Evolutionary conservation across 257 asterid species (phyloP).

Genomic region (Paraleonurus japonicus): DNA sequence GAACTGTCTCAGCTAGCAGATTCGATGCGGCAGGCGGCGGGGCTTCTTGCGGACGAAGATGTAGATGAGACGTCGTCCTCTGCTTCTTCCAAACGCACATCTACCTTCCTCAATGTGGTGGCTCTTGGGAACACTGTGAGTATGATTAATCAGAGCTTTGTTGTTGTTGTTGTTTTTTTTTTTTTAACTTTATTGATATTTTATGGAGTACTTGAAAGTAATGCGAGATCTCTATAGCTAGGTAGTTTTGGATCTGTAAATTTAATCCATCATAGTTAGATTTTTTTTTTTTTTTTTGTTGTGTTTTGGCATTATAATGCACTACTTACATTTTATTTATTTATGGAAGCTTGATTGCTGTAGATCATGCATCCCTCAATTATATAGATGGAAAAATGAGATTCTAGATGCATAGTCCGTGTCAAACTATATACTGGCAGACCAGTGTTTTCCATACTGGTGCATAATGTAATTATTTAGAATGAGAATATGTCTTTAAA

Average conservation of each 20-base stretch:
- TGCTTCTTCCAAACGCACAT: constrained; percentile 62
- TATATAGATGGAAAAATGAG: constrained; percentile 13
- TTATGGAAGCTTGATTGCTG: constrained; percentile 4
- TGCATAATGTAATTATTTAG: background rate
- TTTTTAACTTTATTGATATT: background rate
- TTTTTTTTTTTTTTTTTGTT: background rate
- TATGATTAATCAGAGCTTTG: constrained; percentile 27
- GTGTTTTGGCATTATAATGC: constrained; percentile 11
- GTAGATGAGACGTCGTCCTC: constrained; percentile 69
- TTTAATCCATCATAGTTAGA: background rate
- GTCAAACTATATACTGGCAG: background rate
- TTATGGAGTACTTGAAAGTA: constrained; percentile 5
- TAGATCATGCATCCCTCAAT: constrained; percentile 11
- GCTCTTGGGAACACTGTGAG: constrained; percentile 79
- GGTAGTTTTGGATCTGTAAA: constrained; percentile 30
- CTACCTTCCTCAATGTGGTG: constrained; percentile 49
- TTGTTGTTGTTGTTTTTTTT: background rate
- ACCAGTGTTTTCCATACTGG: background rate
- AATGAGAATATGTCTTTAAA: constrained; percentile 4
- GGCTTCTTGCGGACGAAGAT: constrained; percentile 93
- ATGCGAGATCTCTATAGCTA: constrained; percentile 21
- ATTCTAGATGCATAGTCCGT: background rate
- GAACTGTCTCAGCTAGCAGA: constrained; percentile 88
- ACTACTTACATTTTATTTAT: background rate
- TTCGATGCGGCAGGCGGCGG: constrained; percentile 91